A percentile compares a stretch with the other conserved stretches of the same genome.
phyloP scores from a whole-genome alignment of 192 early-diverging fungal genomes.

The Umbelopsis ramanniana region DNA sequence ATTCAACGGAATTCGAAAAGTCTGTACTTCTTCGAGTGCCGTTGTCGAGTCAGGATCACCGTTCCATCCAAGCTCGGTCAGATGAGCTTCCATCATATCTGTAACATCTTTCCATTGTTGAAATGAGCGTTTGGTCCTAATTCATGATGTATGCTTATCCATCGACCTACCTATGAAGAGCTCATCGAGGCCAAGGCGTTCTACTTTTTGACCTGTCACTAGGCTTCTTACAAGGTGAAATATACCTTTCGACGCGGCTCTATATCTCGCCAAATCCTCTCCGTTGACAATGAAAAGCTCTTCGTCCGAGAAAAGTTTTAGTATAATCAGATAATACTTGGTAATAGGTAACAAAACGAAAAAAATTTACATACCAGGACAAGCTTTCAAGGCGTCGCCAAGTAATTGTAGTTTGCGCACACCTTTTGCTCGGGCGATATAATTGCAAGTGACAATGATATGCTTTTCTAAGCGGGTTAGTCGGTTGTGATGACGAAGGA shows the following conservation, averaged over 20 bases:
- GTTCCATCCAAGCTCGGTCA: background rate
- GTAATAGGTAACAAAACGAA: background rate
- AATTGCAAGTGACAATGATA: constrained; percentile 49
- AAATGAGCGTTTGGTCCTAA: background rate
- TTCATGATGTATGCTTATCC: background rate
- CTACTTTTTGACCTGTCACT: constrained; percentile 36
- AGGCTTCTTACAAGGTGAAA: constrained; percentile 35
- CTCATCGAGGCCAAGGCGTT: constrained; percentile 46
- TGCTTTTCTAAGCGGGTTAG: constrained; percentile 23
- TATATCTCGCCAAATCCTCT: constrained; percentile 40
- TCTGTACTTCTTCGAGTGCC: background rate
- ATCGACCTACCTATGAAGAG: constrained; percentile 31
- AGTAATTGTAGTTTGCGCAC: constrained; percentile 41
- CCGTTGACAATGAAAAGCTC: constrained; percentile 45
- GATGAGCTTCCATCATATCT: constrained; percentile 34
- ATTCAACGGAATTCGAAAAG: background rate
- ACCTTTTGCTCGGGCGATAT: constrained; percentile 40
- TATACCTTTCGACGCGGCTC: constrained; percentile 36
- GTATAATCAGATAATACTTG: background rate
- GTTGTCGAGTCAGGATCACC: background rate
- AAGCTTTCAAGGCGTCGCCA: constrained; percentile 33
- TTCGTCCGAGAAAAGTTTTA: background rate
- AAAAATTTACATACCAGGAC: constrained; percentile 21
- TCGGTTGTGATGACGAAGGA: background rate
- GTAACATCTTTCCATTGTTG: constrained; percentile 30